These are phyloP conservation scores for Wickerhamiella cacticola DNA, from an alignment of 805 yeast species.

Conservation along the genomic window DNA sequence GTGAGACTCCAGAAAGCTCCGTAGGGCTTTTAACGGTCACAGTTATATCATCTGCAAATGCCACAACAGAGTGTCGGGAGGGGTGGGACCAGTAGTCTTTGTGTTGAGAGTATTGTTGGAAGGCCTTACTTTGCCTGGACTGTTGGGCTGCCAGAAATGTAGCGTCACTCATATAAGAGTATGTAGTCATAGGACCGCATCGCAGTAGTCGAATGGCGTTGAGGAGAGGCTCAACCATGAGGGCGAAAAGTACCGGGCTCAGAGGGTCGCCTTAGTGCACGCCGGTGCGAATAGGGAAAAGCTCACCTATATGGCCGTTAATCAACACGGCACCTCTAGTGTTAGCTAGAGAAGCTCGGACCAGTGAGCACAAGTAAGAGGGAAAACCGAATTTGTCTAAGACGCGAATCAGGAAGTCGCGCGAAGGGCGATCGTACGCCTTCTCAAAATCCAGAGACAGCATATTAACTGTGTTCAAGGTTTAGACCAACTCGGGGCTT, in stretches of 20 bases:
- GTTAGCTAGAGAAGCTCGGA: neutral
- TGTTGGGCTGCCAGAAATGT: neutral
- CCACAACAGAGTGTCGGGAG: neutral
- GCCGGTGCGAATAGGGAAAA: neutral
- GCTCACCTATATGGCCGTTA: neutral
- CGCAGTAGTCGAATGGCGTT: neutral
- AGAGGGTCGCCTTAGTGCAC: constrained; percentile 7
- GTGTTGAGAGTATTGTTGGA: neutral
- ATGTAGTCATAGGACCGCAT: neutral
- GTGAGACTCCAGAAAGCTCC: neutral
- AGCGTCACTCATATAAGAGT: neutral
- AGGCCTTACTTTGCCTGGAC: neutral
- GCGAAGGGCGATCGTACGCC: constrained; percentile 4
- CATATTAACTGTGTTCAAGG: neutral
- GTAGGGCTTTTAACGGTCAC: neutral
- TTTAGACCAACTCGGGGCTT: neutral
- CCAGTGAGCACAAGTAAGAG: neutral
- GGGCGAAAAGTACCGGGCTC: constrained; percentile 4
- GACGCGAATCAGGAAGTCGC: neutral
- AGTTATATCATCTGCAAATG: constrained; percentile 3
- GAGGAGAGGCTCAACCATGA: neutral
- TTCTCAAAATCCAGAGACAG: constrained; percentile 1
- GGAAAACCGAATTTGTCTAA: neutral
- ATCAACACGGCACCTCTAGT: neutral
- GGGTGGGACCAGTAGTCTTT: neutral